phyloP scores from a whole-genome alignment of 441 rosid genomes.

The Populus hybrid region DNA sequence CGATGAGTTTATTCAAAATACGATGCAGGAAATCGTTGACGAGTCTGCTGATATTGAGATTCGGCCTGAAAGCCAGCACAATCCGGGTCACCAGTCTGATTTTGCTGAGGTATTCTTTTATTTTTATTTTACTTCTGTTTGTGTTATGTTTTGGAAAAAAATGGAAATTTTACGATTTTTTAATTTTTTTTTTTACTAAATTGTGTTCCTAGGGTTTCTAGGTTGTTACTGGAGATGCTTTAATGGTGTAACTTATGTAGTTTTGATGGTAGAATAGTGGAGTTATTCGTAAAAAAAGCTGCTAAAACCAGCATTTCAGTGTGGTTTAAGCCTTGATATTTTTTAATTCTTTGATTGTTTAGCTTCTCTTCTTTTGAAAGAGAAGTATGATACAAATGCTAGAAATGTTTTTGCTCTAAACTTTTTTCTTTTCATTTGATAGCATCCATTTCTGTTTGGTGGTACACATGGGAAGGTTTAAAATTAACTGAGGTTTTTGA shows the following conservation, averaged over 20 bases:
- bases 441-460: neutral
- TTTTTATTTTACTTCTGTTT: neutral
- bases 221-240: neutral
- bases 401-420: neutral
- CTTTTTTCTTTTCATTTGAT: neutral
- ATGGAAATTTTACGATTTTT: neutral
- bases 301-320: neutral
- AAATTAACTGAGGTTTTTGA: neutral
- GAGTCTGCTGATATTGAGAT: constrained; percentile 90
- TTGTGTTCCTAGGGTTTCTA: neutral
- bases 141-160: neutral
- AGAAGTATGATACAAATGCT: neutral
- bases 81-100: constrained; percentile 89
- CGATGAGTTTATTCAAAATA: constrained; percentile 94
- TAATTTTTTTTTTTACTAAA: no score
- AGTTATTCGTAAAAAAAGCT: neutral
- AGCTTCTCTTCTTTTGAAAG: neutral
- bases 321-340: neutral
- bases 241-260: neutral
- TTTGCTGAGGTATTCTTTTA: constrained; percentile 62
- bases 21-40: constrained; percentile 94
- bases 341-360: neutral
- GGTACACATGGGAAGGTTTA: neutral
- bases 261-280: neutral
- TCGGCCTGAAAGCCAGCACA: constrained; percentile 95